These are phyloP conservation scores for Hypoxylon perforatum DNA, from an alignment of 495 filamentous ascomycete species.

Conservation along the genomic window DNA sequence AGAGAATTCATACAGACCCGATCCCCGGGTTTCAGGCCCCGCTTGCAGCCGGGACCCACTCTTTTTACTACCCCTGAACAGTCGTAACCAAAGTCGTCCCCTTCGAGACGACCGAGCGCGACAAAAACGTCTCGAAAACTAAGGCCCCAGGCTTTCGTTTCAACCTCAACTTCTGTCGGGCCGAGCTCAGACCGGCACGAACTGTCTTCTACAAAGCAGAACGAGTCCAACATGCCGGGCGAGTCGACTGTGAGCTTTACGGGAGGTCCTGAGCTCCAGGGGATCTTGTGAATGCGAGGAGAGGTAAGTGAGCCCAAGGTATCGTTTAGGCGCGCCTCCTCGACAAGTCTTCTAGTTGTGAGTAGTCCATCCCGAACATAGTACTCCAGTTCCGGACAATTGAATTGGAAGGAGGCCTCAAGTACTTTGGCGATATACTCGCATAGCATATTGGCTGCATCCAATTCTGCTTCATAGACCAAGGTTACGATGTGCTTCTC, in stretches of 20 bases:
- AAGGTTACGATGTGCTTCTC: too few relatives aligned
- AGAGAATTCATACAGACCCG: conserved; percentile 47
- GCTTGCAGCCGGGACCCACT: conserved; percentile 38
- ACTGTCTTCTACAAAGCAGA: conserved; percentile 37
- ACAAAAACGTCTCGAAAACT: conserved; percentile 32
- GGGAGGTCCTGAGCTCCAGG: conserved; percentile 21
- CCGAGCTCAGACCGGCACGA: not conserved
- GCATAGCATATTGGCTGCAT: too few relatives aligned
- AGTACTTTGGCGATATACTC: too few relatives aligned
- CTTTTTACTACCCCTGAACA: conserved; percentile 44
- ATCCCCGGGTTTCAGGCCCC: conserved; percentile 50
- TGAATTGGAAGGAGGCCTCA: too few relatives aligned
- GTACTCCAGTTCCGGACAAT: too few relatives aligned
- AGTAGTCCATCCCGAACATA: too few relatives aligned
- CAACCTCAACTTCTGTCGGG: conserved; percentile 31
- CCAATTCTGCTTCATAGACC: too few relatives aligned
- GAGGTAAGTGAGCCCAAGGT: too few relatives aligned
- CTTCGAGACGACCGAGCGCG: conserved; percentile 21
- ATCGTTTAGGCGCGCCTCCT: too few relatives aligned
- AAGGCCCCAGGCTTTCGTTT: conserved; percentile 1
- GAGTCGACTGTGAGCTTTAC: conserved; percentile 27
- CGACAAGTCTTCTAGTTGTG: too few relatives aligned
- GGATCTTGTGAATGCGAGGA: conserved; percentile 9
- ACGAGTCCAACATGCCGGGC: conserved; percentile 27
- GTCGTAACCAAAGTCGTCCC: conserved; percentile 25